phyloP scores from a whole-genome alignment of 2,329 filamentous ascomycete species.

The Thelonectria olida region DNA sequence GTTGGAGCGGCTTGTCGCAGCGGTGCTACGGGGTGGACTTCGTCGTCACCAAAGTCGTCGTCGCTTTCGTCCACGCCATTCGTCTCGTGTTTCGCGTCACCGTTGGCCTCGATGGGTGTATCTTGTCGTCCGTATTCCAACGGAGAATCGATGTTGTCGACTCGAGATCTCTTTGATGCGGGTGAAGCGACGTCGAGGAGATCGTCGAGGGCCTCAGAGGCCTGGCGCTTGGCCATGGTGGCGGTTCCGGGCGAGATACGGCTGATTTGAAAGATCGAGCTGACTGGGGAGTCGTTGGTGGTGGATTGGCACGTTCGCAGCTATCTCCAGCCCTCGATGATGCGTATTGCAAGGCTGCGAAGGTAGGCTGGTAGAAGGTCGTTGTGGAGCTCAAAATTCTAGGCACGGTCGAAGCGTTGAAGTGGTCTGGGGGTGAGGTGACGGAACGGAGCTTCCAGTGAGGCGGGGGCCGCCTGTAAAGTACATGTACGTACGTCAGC shows the following conservation, averaged over 20 bases:
- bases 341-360: conserved; percentile 11
- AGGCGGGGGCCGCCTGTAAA: too few relatives aligned
- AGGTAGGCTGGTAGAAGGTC: not conserved
- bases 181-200: conserved; percentile 64
- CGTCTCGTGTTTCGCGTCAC: conserved; percentile 35
- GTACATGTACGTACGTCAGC: too few relatives aligned
- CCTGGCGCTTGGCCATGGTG: conserved; percentile 64
- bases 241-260: not conserved
- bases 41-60: conserved; percentile 53
- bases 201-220: conserved; percentile 68
- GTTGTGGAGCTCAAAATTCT: conserved; percentile 18
- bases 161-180: conserved; percentile 66
- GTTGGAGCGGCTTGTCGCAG: conserved; percentile 75
- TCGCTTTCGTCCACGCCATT: conserved; percentile 42
- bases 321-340: conserved; percentile 11
- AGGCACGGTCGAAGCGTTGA: not conserved
- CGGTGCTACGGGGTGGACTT: conserved; percentile 47
- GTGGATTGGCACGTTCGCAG: not conserved
- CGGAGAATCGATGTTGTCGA: conserved; percentile 56
- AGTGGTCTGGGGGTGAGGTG: too few relatives aligned
- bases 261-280: not conserved
- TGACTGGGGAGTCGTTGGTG: not conserved
- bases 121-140: conserved; percentile 45
- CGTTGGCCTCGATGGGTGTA: conserved; percentile 38
- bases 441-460: too few relatives aligned